Evolutionary conservation across 202 grass and related monocot species (phyloP).

Genomic region (Panicum hallii): DNA sequence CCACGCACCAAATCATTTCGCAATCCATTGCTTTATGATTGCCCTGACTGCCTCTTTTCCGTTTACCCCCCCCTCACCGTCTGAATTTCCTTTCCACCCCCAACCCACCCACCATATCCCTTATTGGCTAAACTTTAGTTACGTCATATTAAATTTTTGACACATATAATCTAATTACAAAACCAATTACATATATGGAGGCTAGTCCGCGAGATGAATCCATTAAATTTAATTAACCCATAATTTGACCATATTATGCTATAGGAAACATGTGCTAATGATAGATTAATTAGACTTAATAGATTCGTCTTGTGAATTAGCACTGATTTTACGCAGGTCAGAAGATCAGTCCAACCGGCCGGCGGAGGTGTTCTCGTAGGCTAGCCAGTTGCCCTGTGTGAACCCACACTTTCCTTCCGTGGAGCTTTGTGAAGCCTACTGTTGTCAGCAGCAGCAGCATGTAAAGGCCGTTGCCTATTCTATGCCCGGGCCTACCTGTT

Average conservation of each 20-base stretch:
- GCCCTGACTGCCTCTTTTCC: slow-evolving; percentile 7
- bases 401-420: neutral
- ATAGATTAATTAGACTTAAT: too few relatives aligned
- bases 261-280: too few relatives aligned
- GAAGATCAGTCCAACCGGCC: neutral
- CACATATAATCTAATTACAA: too few relatives aligned
- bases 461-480: slow-evolving; percentile 8
- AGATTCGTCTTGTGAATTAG: too few relatives aligned
- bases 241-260: too few relatives aligned
- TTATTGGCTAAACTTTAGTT: neutral
- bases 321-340: neutral
- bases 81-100: neutral
- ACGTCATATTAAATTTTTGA: too few relatives aligned
- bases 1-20: slow-evolving; percentile 55
- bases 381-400: slow-evolving; percentile 2
- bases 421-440: neutral
- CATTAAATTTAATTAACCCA: too few relatives aligned
- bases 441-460: neutral
- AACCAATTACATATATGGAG: too few relatives aligned
- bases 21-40: slow-evolving; percentile 85
- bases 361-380: too few relatives aligned
- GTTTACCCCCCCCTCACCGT: neutral
- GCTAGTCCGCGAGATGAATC: too few relatives aligned
- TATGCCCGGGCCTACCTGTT: neutral
- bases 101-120: too few relatives aligned